Evolutionary conservation across 345 rosid genomes (phyloP).

Genomic region (Lepidium aucheri): DNA sequence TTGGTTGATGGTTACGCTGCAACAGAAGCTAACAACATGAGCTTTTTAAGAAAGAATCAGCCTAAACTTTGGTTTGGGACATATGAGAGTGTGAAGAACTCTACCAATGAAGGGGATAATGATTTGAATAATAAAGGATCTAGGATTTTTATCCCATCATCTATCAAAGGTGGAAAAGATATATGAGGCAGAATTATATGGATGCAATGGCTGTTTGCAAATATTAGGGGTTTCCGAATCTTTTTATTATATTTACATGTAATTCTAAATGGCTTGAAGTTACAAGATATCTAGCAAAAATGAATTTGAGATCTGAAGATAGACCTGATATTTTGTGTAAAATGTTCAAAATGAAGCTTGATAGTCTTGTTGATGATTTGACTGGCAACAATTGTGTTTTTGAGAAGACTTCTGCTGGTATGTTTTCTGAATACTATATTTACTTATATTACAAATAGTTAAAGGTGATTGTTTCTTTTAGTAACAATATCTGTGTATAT

Average conservation of each 20-base stretch:
- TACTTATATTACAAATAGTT: no score
- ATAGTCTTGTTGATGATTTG: neutral
- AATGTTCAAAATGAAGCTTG: neutral
- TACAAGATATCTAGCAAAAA: neutral
- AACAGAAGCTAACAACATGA: neutral
- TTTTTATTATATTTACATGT: neutral
- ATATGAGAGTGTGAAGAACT: no score
- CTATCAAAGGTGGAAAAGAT: neutral
- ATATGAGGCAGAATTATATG: neutral
- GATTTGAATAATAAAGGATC: neutral
- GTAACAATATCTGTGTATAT: no score
- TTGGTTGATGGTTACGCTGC: neutral
- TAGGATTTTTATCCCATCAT: neutral
- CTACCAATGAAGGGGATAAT: neutral
- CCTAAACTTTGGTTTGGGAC: neutral
- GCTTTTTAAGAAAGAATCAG: neutral
- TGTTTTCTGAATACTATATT: no score
- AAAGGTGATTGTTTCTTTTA: no score
- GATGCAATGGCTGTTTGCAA: neutral
- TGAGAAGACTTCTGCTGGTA: no score
- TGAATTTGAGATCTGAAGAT: neutral
- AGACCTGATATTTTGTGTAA: neutral
- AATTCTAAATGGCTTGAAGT: neutral
- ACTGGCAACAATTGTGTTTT: neutral
- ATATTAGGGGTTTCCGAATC: neutral